Percentiles rank a stretch among this genome's conserved stretches.
Conservation (phyloP, 1,139 yeast species). For the Kodamaea ohmeri region DNA sequence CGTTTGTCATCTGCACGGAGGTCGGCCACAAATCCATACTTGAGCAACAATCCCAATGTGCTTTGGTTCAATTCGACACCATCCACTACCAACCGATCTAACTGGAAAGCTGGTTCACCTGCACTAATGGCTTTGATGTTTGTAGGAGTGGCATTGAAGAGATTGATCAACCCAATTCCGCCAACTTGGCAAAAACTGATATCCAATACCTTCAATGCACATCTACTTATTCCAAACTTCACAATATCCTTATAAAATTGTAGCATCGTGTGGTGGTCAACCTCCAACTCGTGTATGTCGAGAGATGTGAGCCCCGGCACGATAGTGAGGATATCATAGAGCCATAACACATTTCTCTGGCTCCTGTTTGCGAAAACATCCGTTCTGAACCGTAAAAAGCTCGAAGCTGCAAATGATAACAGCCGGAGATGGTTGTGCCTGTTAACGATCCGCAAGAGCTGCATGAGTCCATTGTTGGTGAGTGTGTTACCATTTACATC, state of each 20-base stretch:
- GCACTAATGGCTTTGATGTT: constrained; percentile 2
- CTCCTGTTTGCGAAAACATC: constrained; percentile 19
- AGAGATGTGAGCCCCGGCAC: constrained; percentile 27
- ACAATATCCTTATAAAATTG: constrained; percentile 27
- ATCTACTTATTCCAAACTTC: constrained; percentile 18
- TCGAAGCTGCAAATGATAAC: constrained; percentile 34
- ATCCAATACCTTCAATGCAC: constrained; percentile 28
- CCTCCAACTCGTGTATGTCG: constrained; percentile 35
- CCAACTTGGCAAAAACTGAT: constrained; percentile 39
- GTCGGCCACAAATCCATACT: constrained; percentile 20
- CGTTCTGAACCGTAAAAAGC: constrained; percentile 30
- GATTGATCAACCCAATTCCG: constrained; percentile 40
- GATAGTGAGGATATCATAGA: constrained; percentile 22
- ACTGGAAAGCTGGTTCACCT: constrained; percentile 10
- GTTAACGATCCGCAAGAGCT: constrained; percentile 26
- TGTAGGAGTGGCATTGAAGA: constrained; percentile 22
- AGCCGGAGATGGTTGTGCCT: constrained; percentile 16
- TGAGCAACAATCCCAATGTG: constrained; percentile 26
- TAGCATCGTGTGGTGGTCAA: constrained; percentile 37
- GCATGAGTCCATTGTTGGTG: constrained; percentile 32
- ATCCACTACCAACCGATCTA: constrained; percentile 30
- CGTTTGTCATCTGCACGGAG: constrained; percentile 28
- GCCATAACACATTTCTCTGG: constrained; percentile 15
- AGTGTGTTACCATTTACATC: constrained; percentile 37
- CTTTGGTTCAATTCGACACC: constrained; percentile 36